Evolutionary conservation across 805 yeast species (phyloP).

Genomic region (Lipomyces starkeyi): DNA sequence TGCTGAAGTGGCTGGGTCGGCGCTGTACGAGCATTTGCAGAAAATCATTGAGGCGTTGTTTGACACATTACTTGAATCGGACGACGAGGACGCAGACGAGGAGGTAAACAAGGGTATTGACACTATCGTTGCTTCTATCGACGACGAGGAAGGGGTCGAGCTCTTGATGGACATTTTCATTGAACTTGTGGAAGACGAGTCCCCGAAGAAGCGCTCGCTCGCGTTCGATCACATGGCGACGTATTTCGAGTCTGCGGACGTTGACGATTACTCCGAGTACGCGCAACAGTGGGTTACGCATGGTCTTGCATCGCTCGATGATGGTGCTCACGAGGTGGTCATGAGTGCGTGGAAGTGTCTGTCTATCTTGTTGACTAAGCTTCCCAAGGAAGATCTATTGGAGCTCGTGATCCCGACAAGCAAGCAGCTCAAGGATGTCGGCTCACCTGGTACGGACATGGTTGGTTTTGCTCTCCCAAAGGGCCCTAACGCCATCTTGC

Average conservation of each 20-base stretch:
- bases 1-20: conserved; percentile 88
- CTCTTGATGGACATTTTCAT: conserved; percentile 83
- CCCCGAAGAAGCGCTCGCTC: conserved; percentile 64
- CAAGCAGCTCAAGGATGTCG: conserved; percentile 70
- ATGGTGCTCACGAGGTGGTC: conserved; percentile 66
- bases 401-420: conserved; percentile 79
- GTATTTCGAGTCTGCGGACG: conserved; percentile 67
- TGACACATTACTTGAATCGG: conserved; percentile 51
- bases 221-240: conserved; percentile 69
- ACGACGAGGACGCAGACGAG: conserved; percentile 52
- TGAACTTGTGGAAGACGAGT: conserved; percentile 77
- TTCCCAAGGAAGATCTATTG: conserved; percentile 78
- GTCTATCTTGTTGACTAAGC: conserved; percentile 67
- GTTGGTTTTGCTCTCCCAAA: conserved; percentile 73
- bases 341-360: conserved; percentile 69
- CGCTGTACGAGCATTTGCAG: conserved; percentile 74
- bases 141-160: conserved; percentile 78
- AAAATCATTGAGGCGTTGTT: conserved; percentile 77
- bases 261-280: conserved; percentile 72
- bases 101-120: conserved; percentile 58
- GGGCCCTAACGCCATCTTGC: conserved; percentile 87
- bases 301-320: conserved; percentile 75
- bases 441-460: conserved; percentile 66
- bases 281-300: conserved; percentile 71
- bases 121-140: conserved; percentile 72